Evolutionary conservation across 352 stramenopile species (phyloP).

Genomic region (Phytopythium aichiense): DNA sequence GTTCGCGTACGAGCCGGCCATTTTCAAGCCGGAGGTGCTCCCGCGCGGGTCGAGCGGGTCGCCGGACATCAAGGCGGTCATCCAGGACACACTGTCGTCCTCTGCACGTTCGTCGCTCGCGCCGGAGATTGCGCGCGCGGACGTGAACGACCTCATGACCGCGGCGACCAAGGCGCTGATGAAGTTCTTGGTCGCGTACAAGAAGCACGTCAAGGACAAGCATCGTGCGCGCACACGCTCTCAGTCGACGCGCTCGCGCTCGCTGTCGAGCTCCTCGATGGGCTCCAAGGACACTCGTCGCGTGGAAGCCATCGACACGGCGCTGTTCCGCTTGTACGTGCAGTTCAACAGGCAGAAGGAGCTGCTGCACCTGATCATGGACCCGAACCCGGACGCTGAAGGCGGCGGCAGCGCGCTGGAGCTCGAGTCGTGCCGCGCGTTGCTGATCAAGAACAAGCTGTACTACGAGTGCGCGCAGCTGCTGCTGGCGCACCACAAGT

Average conservation of each 20-base stretch:
- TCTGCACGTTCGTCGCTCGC: conserved; percentile 32
- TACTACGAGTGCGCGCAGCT: conserved; percentile 81
- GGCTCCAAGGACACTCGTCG: conserved; percentile 70
- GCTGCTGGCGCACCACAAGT: conserved; percentile 58
- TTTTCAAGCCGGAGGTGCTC: conserved; percentile 82
- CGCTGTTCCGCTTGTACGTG: conserved; percentile 76
- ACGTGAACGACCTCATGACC: conserved; percentile 50
- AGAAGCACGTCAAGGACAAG: conserved; percentile 82
- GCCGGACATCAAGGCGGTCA: conserved; percentile 74
- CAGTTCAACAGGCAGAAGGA: conserved; percentile 81
- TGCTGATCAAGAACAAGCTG: conserved; percentile 69
- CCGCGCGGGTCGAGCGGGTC: conserved; percentile 66
- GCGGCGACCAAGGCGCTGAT: conserved; percentile 67
- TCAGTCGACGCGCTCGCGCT: conserved; percentile 32
- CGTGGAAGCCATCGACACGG: conserved; percentile 81
- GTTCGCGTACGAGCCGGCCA: conserved; percentile 80
- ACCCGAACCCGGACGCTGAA: conserved; percentile 55
- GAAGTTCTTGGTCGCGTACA: conserved; percentile 80
- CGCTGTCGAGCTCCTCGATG: conserved; percentile 23
- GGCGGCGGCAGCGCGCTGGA: conserved; percentile 54
- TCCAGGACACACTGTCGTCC: conserved; percentile 52
- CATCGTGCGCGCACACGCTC: conserved; percentile 29
- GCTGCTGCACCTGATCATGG: conserved; percentile 66
- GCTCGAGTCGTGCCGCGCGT: conserved; percentile 53
- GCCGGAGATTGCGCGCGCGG: conserved; percentile 55